A percentile compares a stretch with the other conserved stretches of the same genome.
phyloP scores from a whole-genome alignment of 2,329 filamentous ascomycete genomes.

The Ceratocystis variospora region DNA sequence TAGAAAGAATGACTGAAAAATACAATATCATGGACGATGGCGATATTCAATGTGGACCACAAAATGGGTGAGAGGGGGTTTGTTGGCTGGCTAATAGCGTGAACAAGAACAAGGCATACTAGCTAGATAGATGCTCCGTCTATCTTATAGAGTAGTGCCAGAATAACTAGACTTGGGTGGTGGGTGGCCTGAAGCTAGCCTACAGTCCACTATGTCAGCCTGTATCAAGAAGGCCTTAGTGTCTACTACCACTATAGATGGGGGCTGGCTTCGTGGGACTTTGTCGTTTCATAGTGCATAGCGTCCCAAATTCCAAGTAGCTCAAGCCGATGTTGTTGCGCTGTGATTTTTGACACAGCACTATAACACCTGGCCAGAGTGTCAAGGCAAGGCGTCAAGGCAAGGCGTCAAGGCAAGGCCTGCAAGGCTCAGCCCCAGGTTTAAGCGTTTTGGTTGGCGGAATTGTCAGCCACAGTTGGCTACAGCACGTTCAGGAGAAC shows the following conservation, averaged over 20 bases:
- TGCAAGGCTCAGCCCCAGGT: not conserved
- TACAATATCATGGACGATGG: not conserved
- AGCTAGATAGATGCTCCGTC: not conserved
- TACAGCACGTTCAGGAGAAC: not conserved
- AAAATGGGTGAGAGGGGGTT: not conserved
- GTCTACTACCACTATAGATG: too few relatives aligned
- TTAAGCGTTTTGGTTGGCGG: not conserved
- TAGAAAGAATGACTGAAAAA: not conserved
- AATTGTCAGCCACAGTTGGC: not conserved
- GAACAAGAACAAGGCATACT: not conserved
- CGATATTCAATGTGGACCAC: not conserved
- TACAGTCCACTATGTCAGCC: too few relatives aligned
- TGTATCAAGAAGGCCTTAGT: too few relatives aligned
- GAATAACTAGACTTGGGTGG: too few relatives aligned
- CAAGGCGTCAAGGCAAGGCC: not conserved
- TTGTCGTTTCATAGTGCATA: too few relatives aligned
- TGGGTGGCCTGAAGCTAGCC: too few relatives aligned
- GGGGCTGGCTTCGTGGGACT: too few relatives aligned
- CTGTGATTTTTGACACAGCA: not conserved
- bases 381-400: not conserved
- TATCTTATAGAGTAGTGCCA: too few relatives aligned
- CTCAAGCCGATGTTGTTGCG: not conserved
- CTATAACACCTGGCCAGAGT: conserved; percentile 2
- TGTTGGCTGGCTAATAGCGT: not conserved
- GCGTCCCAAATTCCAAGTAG: too few relatives aligned